Base-by-base conservation (phyloP, 1,284 basidiomycete genomes). In the Marasmius sp. region DNA sequence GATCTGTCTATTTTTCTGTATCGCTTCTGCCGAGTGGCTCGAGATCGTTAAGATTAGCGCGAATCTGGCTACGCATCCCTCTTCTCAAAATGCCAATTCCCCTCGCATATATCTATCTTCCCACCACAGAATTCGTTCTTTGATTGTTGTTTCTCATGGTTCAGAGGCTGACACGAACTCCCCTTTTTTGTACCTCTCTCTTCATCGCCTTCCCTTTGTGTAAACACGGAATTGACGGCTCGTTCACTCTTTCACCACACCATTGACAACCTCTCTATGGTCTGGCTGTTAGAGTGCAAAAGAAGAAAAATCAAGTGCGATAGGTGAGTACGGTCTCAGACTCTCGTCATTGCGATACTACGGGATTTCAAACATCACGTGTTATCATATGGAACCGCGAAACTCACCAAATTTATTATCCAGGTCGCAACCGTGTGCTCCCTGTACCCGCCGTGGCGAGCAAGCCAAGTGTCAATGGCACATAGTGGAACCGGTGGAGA, bases 271-370 rank as follows among this genome's bases (percentile, higher is more conserved):
- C 34, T 36, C n/a, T 38, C 16, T n/a, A 6, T 6, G 8, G 20
- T 47, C 16, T 6, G 11, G 45, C 45, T 2, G 20, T 48, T 43
- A 69, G 67, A 69, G 61, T 69, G 68, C 56, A 69, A 69, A 50
- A 59, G 67, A 20, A 66, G 68, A 27, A 69, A 69, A 53, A 69
- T 69, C 33, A 67, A 65, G 34, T 69, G 68, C 58, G 68, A 69
- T 58, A 66, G 68, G 66, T 65, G 27, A 55, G 62, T 38, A 7
- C 41, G 11, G 16, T 49, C 43, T 18, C 12, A 3, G 38, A 6
- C 34, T 27, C 20, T 36, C 50, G 6, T 3, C 37, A 18, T 18
- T 4, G 11, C 18, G 16, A 9, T 51, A 27, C 8, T 3, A 2
- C 34, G 16, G 7, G 33, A 22, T 52, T 6, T 7, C 34, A 6